phyloP scores from a whole-genome alignment of 1,284 basidiomycete genomes.

The Malassezia dermatis region DNA sequence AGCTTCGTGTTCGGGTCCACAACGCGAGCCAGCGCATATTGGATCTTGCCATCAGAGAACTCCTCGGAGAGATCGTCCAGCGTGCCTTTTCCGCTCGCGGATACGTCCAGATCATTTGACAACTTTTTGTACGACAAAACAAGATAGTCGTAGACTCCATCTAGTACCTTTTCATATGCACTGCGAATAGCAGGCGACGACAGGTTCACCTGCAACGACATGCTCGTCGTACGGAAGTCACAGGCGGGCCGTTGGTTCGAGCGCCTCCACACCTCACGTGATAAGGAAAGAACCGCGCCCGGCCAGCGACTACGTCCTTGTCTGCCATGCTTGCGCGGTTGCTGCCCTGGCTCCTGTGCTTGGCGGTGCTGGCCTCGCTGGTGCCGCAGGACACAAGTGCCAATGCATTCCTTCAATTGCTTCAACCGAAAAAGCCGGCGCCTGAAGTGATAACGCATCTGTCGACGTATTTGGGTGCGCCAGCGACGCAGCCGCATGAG shows the following conservation, averaged over 20 bases:
- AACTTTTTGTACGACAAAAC: slow-evolving; percentile 76
- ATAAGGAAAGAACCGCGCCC: not conserved
- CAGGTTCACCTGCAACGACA: slow-evolving; percentile 54
- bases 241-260: slow-evolving; percentile 17
- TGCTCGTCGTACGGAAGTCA: slow-evolving; percentile 21
- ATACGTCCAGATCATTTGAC: slow-evolving; percentile 80
- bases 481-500: slow-evolving; percentile 11
- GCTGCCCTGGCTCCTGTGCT: slow-evolving; percentile 3
- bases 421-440: slow-evolving; percentile 7
- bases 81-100: slow-evolving; percentile 57
- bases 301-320: not conserved
- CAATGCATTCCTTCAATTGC: slow-evolving; percentile 11
- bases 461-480: slow-evolving; percentile 12
- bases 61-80: slow-evolving; percentile 86
- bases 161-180: slow-evolving; percentile 44
- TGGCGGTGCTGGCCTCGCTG: slow-evolving; percentile 1
- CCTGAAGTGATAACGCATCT: slow-evolving; percentile 9
- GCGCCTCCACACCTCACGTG: slow-evolving; percentile 15
- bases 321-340: slow-evolving; percentile 4
- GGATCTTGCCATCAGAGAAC: slow-evolving; percentile 86
- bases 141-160: slow-evolving; percentile 66
- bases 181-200: slow-evolving; percentile 58
- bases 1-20: slow-evolving; percentile 78
- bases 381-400: not conserved
- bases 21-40: slow-evolving; percentile 84